Evolutionary conservation across 176 grass and related monocot genomes (phyloP), one percentile per base, ranked within the genome.

Genomic region (Echinochloa phyllopogon): DNA sequence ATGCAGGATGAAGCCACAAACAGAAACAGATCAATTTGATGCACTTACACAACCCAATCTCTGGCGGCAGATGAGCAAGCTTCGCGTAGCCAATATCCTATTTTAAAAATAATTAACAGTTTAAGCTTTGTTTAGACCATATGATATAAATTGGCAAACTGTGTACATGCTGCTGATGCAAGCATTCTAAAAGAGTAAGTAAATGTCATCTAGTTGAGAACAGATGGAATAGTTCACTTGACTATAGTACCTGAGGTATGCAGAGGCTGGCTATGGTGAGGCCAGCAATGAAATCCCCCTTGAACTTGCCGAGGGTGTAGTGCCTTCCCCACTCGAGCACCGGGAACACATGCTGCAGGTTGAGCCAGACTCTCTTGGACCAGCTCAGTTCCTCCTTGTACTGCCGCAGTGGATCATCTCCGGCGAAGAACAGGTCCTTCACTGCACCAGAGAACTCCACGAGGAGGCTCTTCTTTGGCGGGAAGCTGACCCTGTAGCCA

Each of bases 261-360:
- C 93, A 93, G 72, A 95, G 88, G 84, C 93, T 98, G 52, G 96
- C 96, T 74, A 98, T 95, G 41, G 96, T 98, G 50, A 95, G 59
- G 6, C 96, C 96, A 6, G 93, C 68, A 12, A 98, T 51, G 20
- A 98, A 47, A 50, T 98, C 93, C 1, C 93, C 87, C 86, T 75
- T 92, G 52, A 98, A 92, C 58, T 87, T 92, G 47, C 56, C 48
- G 6, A 98, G 48, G 64, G 66, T 90, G 83, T 98, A 98, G 15
- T 86, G 49, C 80, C 85, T 83, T 11, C 39, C 67, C 91, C 91
- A 98, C n/a, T 90, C 91, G 15, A 98, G 89, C 55, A 95, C 90
- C 4, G 96, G 96, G 77, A 98, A 98, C 20, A 98, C 11, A 6
- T 85, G 79, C 53, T 77, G 85, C 63, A 94, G 24, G 55, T 89